phyloP scores from a whole-genome alignment of 139 green algal species.

The Raphidocelis subcapitata region DNA sequence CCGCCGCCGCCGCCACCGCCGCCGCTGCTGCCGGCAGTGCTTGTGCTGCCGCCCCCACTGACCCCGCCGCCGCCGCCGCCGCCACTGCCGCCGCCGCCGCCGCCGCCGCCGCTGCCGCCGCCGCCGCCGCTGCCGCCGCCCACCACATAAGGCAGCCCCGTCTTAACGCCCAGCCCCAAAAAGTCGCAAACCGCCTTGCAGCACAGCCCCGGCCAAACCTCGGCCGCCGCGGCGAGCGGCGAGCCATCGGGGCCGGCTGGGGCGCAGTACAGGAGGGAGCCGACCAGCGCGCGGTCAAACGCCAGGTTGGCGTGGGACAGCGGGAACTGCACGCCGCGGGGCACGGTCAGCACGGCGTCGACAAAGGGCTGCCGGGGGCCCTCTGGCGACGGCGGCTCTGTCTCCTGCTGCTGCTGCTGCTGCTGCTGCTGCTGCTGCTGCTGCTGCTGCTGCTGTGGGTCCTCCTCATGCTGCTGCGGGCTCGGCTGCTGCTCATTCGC shows the following conservation, averaged over 20 bases:
- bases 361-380: too few relatives aligned
- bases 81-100: too few relatives aligned
- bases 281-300: slow-evolving; percentile 90
- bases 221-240: slow-evolving; percentile 92
- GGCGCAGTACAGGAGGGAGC: slow-evolving; percentile 96
- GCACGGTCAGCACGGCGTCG: slow-evolving; percentile 93
- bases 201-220: slow-evolving; percentile 99
- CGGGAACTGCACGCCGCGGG: slow-evolving; percentile 93
- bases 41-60: too few relatives aligned
- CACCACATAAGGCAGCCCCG: slow-evolving; percentile 96
- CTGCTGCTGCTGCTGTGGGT: slow-evolving; percentile 1
- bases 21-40: too few relatives aligned
- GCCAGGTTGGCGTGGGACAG: slow-evolving; percentile 99
- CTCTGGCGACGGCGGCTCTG: neutral
- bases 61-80: too few relatives aligned
- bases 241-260: slow-evolving; percentile 97
- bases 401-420: neutral
- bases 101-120: too few relatives aligned
- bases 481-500: too few relatives aligned
- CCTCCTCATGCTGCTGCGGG: too few relatives aligned
- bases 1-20: too few relatives aligned
- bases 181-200: slow-evolving; percentile 92
- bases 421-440: neutral
- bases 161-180: slow-evolving; percentile 92
- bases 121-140: slow-evolving; percentile 98